Evolutionary conservation across 345 rosid species (phyloP).

Genomic region (Gossypium anomalum): DNA sequence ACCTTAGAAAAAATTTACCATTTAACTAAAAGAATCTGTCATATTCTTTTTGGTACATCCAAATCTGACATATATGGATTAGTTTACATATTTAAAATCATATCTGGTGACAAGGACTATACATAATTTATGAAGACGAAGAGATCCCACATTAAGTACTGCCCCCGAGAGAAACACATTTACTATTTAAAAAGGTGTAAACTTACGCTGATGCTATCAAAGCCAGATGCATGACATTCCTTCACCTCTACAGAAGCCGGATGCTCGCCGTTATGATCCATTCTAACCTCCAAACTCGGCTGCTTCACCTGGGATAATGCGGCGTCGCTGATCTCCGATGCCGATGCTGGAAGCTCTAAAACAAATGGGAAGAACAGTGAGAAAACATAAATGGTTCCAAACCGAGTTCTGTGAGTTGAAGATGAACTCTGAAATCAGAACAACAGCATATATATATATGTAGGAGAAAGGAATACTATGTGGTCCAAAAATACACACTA

Average conservation of each 20-base stretch:
- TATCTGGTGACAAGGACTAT: too few species aligned
- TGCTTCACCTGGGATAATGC: slow-evolving; percentile 1
- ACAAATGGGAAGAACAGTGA: neutral
- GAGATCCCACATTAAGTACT: too few species aligned
- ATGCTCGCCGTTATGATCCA: slow-evolving; percentile 18
- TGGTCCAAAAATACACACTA: neutral
- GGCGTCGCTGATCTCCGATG: neutral
- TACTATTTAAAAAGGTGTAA: neutral
- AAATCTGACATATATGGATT: too few species aligned
- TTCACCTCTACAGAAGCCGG: slow-evolving; percentile 14
- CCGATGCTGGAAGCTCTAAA: neutral
- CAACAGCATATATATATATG: neutral
- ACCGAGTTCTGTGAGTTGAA: neutral
- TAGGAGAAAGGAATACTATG: neutral
- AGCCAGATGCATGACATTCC: slow-evolving; percentile 28
- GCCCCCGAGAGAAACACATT: too few species aligned
- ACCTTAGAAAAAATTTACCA: too few species aligned
- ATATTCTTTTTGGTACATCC: too few species aligned
- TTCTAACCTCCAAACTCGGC: slow-evolving; percentile 4
- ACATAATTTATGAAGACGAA: neutral
- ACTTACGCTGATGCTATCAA: slow-evolving; percentile 27
- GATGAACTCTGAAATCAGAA: neutral
- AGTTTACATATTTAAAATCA: too few species aligned
- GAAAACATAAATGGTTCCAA: neutral
- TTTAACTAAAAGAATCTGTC: too few species aligned